Conservation (phyloP, 2,329 filamentous ascomycete genomes). For the Xylariaceae sp. region DNA sequence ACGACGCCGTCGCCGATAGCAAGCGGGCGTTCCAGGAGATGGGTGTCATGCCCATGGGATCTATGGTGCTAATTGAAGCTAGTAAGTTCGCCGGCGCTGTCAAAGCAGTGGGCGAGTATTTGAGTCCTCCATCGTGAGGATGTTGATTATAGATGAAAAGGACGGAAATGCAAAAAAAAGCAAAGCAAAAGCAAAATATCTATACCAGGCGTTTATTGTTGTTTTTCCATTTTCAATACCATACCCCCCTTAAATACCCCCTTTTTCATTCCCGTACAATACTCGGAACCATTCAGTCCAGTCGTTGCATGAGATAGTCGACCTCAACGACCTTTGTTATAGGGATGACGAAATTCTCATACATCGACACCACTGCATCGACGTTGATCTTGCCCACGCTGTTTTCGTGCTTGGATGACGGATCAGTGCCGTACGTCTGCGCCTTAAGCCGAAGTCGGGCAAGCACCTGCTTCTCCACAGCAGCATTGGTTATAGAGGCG, state of each 20-base stretch:
- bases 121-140: conserved; percentile 47
- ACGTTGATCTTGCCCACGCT: conserved; percentile 79
- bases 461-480: conserved; percentile 87
- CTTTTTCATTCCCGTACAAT: background rate
- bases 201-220: background rate
- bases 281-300: conserved; percentile 43
- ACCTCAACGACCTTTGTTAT: conserved; percentile 98
- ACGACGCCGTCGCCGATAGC: conserved; percentile 78
- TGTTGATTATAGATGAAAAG: conserved; percentile 31
- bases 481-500: conserved; percentile 81
- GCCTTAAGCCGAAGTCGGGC: conserved; percentile 84
- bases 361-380: conserved; percentile 86
- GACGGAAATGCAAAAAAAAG: conserved; percentile 2
- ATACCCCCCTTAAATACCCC: background rate
- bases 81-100: conserved; percentile 70
- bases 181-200: conserved; percentile 1
- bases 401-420: conserved; percentile 54
- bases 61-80: conserved; percentile 81
- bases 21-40: conserved; percentile 92
- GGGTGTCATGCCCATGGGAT: conserved; percentile 78
- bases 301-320: conserved; percentile 92
- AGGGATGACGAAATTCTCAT: conserved; percentile 88
- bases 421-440: conserved; percentile 88
- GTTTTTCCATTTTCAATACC: background rate
- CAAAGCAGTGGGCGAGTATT: conserved; percentile 68